phyloP scores from a whole-genome alignment of 1,284 basidiomycete species.

The Mrakiaceae sp. region DNA sequence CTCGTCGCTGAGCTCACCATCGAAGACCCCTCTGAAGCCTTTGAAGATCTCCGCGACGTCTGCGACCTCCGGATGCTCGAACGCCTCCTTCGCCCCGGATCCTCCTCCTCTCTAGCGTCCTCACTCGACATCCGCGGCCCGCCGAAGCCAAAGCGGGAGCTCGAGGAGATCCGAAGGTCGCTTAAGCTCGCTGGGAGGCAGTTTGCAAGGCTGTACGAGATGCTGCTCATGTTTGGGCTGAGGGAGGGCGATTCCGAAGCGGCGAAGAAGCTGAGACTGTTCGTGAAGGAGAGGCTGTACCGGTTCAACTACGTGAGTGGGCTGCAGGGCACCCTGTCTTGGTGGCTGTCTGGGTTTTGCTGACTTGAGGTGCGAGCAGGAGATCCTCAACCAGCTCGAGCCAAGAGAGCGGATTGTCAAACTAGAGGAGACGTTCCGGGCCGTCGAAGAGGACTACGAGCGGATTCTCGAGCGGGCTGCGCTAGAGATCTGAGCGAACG shows the following conservation, averaged over 20 bases:
- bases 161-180: constrained; percentile 60
- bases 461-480: constrained; percentile 50
- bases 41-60: constrained; percentile 86
- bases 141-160: background rate
- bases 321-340: too few relatives aligned
- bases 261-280: constrained; percentile 38
- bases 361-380: constrained; percentile 38
- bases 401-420: constrained; percentile 75
- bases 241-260: constrained; percentile 44
- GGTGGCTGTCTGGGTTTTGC: too few relatives aligned
- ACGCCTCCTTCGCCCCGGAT: constrained; percentile 24
- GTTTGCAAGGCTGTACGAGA: constrained; percentile 82
- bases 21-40: constrained; percentile 93
- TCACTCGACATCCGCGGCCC: too few relatives aligned
- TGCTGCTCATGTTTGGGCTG: constrained; percentile 69
- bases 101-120: too few relatives aligned
- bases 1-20: constrained; percentile 82
- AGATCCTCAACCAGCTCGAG: constrained; percentile 73
- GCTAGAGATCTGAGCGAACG: too few relatives aligned
- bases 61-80: constrained; percentile 77
- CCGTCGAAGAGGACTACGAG: constrained; percentile 73
- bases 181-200: constrained; percentile 84
- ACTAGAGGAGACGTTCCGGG: constrained; percentile 86
- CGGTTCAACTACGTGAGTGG: constrained; percentile 80
- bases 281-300: constrained; percentile 74